Conservation (phyloP, 148 eudicot genomes). For the Silene conica region DNA sequence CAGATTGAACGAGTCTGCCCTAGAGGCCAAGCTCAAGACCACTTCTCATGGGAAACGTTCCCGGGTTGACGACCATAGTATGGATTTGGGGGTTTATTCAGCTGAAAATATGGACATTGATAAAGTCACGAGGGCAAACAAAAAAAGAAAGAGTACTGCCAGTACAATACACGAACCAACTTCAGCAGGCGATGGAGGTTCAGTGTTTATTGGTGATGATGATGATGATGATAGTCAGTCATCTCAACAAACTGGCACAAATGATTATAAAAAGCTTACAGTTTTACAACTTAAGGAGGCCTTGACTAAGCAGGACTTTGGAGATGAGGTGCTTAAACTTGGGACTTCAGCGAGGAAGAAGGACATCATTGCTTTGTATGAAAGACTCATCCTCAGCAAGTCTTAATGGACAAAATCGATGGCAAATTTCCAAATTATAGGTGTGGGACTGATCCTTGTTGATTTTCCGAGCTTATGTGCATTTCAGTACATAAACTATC, state of each 20-base stretch:
- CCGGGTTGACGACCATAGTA: conserved; percentile 66
- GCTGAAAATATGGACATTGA: conserved; percentile 51
- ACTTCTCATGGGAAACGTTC: conserved; percentile 72
- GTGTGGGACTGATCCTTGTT: background rate
- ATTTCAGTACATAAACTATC: too few relatives aligned
- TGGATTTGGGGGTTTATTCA: conserved; percentile 54
- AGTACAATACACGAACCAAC: conserved; percentile 41
- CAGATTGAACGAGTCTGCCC: conserved; percentile 60
- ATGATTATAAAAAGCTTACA: conserved; percentile 71
- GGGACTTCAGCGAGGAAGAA: conserved; percentile 68
- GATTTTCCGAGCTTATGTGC: too few relatives aligned
- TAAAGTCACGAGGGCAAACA: conserved; percentile 36
- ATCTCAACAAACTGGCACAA: conserved; percentile 47
- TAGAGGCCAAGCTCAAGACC: conserved; percentile 65
- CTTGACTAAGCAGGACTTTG: conserved; percentile 71
- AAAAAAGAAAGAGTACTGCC: conserved; percentile 58
- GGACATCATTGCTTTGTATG: conserved; percentile 75
- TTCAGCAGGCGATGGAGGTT: conserved; percentile 64
- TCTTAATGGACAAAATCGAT: conserved; percentile 20
- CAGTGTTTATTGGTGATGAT: conserved; percentile 51
- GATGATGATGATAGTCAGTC: conserved; percentile 47
- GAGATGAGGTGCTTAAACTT: conserved; percentile 73
- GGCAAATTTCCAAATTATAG: background rate
- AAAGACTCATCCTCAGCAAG: conserved; percentile 60
- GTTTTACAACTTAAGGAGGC: conserved; percentile 68